Evolutionary conservation across 306 rosid species (phyloP), one percentile per base, ranked within the genome.

Genomic region (Medicago ruthenica): DNA sequence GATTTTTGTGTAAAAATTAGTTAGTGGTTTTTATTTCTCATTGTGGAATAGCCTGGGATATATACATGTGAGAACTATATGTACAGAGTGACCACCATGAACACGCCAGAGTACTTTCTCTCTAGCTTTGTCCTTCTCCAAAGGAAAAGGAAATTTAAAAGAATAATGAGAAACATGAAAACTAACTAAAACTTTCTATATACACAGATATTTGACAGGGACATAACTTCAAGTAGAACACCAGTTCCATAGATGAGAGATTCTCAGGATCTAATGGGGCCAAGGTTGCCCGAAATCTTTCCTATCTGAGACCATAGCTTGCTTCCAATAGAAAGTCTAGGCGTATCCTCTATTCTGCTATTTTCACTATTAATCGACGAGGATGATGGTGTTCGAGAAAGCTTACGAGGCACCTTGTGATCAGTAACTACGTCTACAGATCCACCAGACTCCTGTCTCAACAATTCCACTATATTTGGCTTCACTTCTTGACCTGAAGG

Each of bases 251-350:
- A 36, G 63, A 31, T 13, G 22, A 41, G 31, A 57, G 72, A 5
- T 37, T 65, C 4, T 83, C 76, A 84, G 5, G 86, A 82, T 80
- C 75, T 77, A 5, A 88, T 76, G 66, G 88, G 73, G 61, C 89
- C 80, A n/a, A 90, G 89, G 62, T 64, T 86, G 61, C 76, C 14
- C 0, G 96, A 92, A 50, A 96, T 82, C 22, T 97, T 85, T 70
- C 83, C 99, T 4, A 96, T 75, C 18, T 83, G 96, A 31, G 97
- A 85, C 98, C 99, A 79, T 6, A 96, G 55, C 84, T 89, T 67
- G 86, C 85, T 82, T 66, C 96, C 98, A 3, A 92, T 37, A 41
- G 98, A 90, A 44, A 79, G 74, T 71, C 75, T 82, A 5, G 88
- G 85, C 65, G 63, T 82, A 7, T 71, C 83, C 62, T 79, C 81